phyloP scores from a whole-genome alignment of 805 yeast genomes.

The Candida dendrica region DNA sequence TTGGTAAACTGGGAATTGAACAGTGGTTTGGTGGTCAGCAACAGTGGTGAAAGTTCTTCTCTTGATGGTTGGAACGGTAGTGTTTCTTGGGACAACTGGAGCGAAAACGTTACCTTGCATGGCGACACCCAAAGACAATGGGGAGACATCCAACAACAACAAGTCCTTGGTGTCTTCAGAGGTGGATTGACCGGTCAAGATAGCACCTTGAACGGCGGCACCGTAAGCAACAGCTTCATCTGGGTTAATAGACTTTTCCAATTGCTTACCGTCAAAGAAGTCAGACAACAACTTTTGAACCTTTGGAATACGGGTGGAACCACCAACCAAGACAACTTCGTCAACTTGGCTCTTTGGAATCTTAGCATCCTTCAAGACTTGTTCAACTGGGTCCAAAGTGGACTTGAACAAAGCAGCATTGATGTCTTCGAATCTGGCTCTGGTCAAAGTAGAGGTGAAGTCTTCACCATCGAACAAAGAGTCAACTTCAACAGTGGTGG shows the following conservation, averaged over 20 bases:
- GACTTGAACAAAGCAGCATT: conserved; percentile 90
- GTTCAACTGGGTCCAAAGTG: conserved; percentile 90
- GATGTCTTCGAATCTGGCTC: conserved; percentile 97
- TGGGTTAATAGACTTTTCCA: conserved; percentile 95
- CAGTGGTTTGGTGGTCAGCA: conserved; percentile 98
- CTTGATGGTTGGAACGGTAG: conserved; percentile 98
- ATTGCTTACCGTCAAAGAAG: conserved; percentile 94
- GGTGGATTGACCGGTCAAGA: conserved; percentile 87
- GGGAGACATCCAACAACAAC: conserved; percentile 93
- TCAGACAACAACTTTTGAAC: conserved; percentile 90
- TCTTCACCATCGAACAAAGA: conserved; percentile 93
- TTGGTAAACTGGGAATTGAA: conserved; percentile 98
- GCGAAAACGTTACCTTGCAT: conserved; percentile 99
- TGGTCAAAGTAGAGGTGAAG: conserved; percentile 86
- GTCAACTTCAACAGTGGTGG: conserved; percentile 94
- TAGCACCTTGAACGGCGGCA: conserved; percentile 99
- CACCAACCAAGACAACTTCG: conserved; percentile 96
- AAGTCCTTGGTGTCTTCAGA: conserved; percentile 92
- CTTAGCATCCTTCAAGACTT: conserved; percentile 89
- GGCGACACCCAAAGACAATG: conserved; percentile 98
- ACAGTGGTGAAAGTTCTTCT: conserved; percentile 98
- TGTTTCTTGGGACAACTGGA: conserved; percentile 98
- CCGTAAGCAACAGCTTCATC: conserved; percentile 99
- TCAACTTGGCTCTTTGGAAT: conserved; percentile 77
- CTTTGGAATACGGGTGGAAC: conserved; percentile 99